phyloP scores from a whole-genome alignment of 129 eudicot species.

The Logfia minima region DNA sequence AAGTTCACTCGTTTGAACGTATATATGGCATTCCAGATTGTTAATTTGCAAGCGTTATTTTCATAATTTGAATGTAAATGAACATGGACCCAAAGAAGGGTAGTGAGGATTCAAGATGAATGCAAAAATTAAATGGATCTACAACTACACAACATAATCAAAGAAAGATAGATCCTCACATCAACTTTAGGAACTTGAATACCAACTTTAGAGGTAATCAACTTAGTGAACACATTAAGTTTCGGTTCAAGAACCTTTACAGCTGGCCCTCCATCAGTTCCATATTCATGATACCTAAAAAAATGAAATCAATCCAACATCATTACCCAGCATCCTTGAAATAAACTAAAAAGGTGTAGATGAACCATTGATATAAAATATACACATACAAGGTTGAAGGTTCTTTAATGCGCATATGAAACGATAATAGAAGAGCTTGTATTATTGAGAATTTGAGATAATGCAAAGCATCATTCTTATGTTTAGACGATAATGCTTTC shows the following conservation, averaged over 20 bases:
- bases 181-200: slow-evolving; percentile 35
- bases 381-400: not conserved
- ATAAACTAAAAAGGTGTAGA: slow-evolving; percentile 15
- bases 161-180: slow-evolving; percentile 34
- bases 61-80: slow-evolving; percentile 7
- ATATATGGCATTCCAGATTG: not conserved
- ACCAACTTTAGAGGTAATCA: slow-evolving; percentile 34
- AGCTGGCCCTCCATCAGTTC: slow-evolving; percentile 44
- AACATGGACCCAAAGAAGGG: slow-evolving; percentile 6
- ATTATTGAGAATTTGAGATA: not conserved
- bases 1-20: not conserved
- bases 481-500: not conserved
- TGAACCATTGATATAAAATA: slow-evolving; percentile 13
- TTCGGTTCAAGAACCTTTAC: slow-evolving; percentile 40
- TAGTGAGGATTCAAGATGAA: not conserved
- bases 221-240: slow-evolving; percentile 32
- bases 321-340: slow-evolving; percentile 6
- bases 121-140: not conserved
- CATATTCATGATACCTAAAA: slow-evolving; percentile 40
- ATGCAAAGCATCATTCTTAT: not conserved
- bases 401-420: not conserved
- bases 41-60: not conserved
- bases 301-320: slow-evolving; percentile 17
- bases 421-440: not conserved
- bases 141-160: not conserved